Evolutionary conservation across 495 filamentous ascomycete genomes (phyloP), one percentile per base, ranked within the genome.

Genomic region (Aspergillus homomorphus): DNA sequence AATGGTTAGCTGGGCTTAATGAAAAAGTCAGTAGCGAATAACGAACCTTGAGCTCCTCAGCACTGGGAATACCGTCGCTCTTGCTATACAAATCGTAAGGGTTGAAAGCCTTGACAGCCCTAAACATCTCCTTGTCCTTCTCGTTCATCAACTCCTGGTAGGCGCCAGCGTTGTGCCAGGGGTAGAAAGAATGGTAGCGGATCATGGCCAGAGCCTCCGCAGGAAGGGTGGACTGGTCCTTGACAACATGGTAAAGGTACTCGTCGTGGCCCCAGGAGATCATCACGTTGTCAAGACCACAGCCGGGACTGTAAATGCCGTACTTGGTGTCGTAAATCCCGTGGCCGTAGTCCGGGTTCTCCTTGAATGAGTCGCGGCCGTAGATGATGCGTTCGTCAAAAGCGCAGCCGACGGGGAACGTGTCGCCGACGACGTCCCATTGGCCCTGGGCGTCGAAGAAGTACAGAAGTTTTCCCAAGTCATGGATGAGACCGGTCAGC

Each of bases 31-130:
- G 22, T 46, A 42, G 68, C 19, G 12, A 19, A 4, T 9, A 5
- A 20, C 66, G 62, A 57, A 82, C 81, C 81, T 89, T 90, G 19
- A 92, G 71, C 63, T 87, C 84, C 66, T 90, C 89, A 1, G 87
- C 82, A 38, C 78, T 85, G 4, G 89, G 89, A 33, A 90, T 76
- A 9, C 84, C 87, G 63, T 96, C 91, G 58, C 87, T 92, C 85
- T 96, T 96, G 71, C 88, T 92, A 72, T 96, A 96, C 54, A 96
- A 60, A 68, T 96, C 91, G 60, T 95, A 96, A 3, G 89, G 90
- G 58, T 95, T 96, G 70, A 96, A 96, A 7, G 89, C 91, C 72
- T 81, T 81, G 24, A 94, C 91, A 24, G 90, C 90, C 57, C 82
- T 82, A 65, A 94, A 67, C 86, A 95, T 88, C 58, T 80, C 79